These are phyloP conservation scores for Cinnamomum chago DNA, from an alignment of 164 flowering plant species.

Conservation along the genomic window DNA sequence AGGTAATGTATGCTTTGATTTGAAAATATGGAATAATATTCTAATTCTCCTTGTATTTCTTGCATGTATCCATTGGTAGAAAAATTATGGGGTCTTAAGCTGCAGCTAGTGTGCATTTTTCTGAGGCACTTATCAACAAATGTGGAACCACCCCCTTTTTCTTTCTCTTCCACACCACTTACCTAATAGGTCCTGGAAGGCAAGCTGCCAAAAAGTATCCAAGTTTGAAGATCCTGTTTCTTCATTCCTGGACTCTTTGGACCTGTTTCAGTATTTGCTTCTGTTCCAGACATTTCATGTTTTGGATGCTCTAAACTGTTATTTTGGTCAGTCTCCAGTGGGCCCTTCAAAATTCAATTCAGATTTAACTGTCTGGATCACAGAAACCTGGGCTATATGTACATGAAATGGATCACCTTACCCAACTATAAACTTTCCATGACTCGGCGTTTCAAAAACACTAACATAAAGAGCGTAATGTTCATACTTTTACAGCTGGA, in stretches of 20 bases:
- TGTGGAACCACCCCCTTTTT: too few relatives aligned
- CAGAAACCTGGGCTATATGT: background rate
- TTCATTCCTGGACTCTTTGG: background rate
- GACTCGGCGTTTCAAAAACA: background rate
- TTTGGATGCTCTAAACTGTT: background rate
- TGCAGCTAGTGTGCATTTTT: too few relatives aligned
- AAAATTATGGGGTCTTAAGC: too few relatives aligned
- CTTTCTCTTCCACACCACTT: background rate
- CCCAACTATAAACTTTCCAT: background rate
- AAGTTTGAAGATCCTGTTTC: background rate
- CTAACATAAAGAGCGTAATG: background rate
- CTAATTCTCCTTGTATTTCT: background rate
- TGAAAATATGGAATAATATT: background rate
- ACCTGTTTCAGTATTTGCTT: background rate
- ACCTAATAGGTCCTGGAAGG: background rate
- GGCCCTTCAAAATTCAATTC: background rate
- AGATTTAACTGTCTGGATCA: background rate
- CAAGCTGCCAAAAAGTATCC: background rate
- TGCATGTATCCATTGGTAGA: background rate
- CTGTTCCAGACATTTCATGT: background rate
- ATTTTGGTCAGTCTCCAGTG: background rate
- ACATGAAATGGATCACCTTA: background rate
- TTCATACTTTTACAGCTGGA: conserved; percentile 56
- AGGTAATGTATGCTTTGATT: conserved; percentile 77
- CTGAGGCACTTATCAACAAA: too few relatives aligned